Percentiles rank a stretch among this genome's conserved stretches.
Conservation (phyloP, 768 basidiomycete species). For the Agaricus subrufescens region DNA sequence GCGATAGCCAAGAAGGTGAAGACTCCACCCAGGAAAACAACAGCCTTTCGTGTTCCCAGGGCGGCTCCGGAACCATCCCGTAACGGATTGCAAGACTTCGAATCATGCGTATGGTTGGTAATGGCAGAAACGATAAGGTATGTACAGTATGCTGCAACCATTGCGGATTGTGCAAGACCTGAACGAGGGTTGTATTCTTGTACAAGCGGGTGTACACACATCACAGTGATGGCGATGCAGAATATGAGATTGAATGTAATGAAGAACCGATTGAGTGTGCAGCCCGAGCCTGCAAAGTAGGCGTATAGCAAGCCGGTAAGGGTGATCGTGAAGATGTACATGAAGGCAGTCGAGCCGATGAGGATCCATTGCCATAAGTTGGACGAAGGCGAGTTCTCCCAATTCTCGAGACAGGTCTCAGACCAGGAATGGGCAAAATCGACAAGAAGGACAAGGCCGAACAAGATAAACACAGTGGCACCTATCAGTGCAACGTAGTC, state of each 20-base stretch:
- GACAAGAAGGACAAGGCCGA: slow-evolving; percentile 94
- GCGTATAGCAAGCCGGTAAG: slow-evolving; percentile 87
- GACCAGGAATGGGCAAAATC: slow-evolving; percentile 99
- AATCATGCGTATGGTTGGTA: slow-evolving; percentile 80
- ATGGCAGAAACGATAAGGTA: slow-evolving; percentile 94
- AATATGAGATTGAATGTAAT: slow-evolving; percentile 91
- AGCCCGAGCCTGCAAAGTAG: slow-evolving; percentile 85
- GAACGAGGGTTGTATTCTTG: slow-evolving; percentile 94
- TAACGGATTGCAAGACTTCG: slow-evolving; percentile 81
- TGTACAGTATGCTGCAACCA: slow-evolving; percentile 98
- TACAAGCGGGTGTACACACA: slow-evolving; percentile 80
- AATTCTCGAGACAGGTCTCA: slow-evolving; percentile 93
- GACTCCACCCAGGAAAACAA: slow-evolving; percentile 83
- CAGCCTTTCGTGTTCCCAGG: slow-evolving; percentile 72
- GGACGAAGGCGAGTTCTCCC: slow-evolving; percentile 75
- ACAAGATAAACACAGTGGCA: slow-evolving; percentile 91
- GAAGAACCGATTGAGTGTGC: slow-evolving; percentile 94
- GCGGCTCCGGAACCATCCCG: slow-evolving; percentile 38
- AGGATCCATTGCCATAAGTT: slow-evolving; percentile 96
- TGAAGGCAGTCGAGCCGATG: slow-evolving; percentile 84
- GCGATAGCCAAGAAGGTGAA: slow-evolving; percentile 99
- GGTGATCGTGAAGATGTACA: slow-evolving; percentile 82
- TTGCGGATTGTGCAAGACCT: slow-evolving; percentile 90
- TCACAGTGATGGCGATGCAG: slow-evolving; percentile 70
- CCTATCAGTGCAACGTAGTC: slow-evolving; percentile 90